A percentile compares a stretch with the other conserved stretches of the same genome.
These are phyloP conservation scores for Malus domestica DNA, from an alignment of 306 rosid genomes.

Conservation along the genomic window ASM211411v1 NC_041803.1:11738001-11738500, in stretches of 20 bases:
- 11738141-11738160: background rate
- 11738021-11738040: too few relatives aligned
- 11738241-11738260: background rate
- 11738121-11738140: background rate
- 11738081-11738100: rapidly evolving
- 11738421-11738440: too few relatives aligned
- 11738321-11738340: background rate
- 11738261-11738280: background rate
- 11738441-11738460: too few relatives aligned
- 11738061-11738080: background rate
- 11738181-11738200: conserved; percentile 5
- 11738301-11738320: conserved; percentile 17
- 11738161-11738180: conserved; percentile 6
- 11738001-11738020: too few relatives aligned
- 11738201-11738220: background rate
- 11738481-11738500: too few relatives aligned
- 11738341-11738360: background rate
- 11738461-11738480: too few relatives aligned
- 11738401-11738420: background rate
- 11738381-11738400: too few relatives aligned
- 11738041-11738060: too few relatives aligned
- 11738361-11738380: background rate
- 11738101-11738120: background rate
- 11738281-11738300: conserved; percentile 15
- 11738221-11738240: conserved; percentile 18